Evolutionary conservation across 169 alveolate genomes (phyloP).

Genomic region (Cryptosporidium tyzzeri): DNA sequence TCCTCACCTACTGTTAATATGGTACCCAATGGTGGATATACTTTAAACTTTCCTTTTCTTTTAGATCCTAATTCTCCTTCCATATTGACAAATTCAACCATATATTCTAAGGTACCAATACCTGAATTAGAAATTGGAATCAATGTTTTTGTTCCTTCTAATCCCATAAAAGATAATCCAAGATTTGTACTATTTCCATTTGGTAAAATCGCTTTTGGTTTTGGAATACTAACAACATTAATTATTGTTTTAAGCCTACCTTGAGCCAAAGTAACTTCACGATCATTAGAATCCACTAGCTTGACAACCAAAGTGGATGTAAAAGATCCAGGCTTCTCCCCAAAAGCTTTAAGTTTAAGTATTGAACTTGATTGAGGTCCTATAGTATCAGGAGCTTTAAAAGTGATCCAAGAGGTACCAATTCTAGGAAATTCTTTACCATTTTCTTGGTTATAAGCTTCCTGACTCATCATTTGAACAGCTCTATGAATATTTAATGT

Average conservation of each 20-base stretch:
- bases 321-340: constrained; percentile 62
- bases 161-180: constrained; percentile 59
- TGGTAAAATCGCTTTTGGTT: constrained; percentile 56
- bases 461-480: constrained; percentile 65
- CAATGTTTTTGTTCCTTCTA: constrained; percentile 35
- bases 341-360: constrained; percentile 37
- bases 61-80: constrained; percentile 9
- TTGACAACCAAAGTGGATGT: constrained; percentile 36
- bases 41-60: constrained; percentile 52
- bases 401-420: constrained; percentile 33
- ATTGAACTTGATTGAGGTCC: constrained; percentile 51
- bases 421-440: neutral
- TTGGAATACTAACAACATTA: constrained; percentile 60
- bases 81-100: constrained; percentile 58
- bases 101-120: constrained; percentile 65
- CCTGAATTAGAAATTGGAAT: constrained; percentile 64
- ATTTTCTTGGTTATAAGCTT: constrained; percentile 16
- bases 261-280: constrained; percentile 22
- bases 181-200: constrained; percentile 71
- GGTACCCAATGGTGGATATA: constrained; percentile 72
- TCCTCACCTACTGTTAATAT: constrained; percentile 45
- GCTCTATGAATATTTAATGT: constrained; percentile 60
- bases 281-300: constrained; percentile 47
- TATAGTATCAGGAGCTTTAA: constrained; percentile 41
- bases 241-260: constrained; percentile 46